phyloP scores from a whole-genome alignment of 176 grass and related monocot genomes.

The Metroxylon sagu region DNA sequence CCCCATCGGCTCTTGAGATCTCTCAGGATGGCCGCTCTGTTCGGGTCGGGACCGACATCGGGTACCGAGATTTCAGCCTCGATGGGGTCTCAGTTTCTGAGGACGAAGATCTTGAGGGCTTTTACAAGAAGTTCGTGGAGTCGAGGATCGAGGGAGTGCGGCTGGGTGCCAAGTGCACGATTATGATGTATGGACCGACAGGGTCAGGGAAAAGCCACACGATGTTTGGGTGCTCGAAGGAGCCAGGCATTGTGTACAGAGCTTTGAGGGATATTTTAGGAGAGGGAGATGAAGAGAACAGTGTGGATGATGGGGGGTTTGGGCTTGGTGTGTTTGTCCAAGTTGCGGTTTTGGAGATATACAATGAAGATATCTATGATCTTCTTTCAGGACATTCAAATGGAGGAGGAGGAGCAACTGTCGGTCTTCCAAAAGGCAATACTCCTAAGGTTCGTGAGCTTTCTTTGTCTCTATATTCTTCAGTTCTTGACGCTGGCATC shows the following conservation, averaged over 20 bases:
- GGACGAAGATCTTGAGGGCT: constrained; percentile 52
- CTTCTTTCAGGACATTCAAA: constrained; percentile 34
- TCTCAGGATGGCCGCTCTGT: constrained; percentile 30
- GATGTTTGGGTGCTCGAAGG: constrained; percentile 66
- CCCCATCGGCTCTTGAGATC: constrained; percentile 39
- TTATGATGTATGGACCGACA: constrained; percentile 90
- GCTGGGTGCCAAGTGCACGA: constrained; percentile 76
- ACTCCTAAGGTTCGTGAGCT: constrained; percentile 39
- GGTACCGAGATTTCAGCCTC: constrained; percentile 81
- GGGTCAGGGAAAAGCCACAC: constrained; percentile 78
- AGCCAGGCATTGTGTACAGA: constrained; percentile 86
- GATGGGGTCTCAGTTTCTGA: constrained; percentile 76
- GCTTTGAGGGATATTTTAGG: constrained; percentile 63
- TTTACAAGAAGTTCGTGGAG: constrained; percentile 71
- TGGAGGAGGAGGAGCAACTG: constrained; percentile 11
- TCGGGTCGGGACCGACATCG: constrained; percentile 59
- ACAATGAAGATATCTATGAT: constrained; percentile 92
- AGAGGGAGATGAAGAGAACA: constrained; percentile 6
- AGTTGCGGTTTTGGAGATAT: constrained; percentile 72
- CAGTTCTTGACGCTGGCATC: neutral
- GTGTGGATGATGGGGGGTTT: constrained; percentile 37
- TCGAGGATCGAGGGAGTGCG: constrained; percentile 59
- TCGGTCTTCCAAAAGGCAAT: constrained; percentile 30
- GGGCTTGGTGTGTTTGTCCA: constrained; percentile 48
- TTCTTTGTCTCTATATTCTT: neutral